Percentiles rank a stretch among this genome's conserved stretches.
phyloP scores from a whole-genome alignment of 1,284 basidiomycete genomes.

The Amylostereum areolatum region DNA sequence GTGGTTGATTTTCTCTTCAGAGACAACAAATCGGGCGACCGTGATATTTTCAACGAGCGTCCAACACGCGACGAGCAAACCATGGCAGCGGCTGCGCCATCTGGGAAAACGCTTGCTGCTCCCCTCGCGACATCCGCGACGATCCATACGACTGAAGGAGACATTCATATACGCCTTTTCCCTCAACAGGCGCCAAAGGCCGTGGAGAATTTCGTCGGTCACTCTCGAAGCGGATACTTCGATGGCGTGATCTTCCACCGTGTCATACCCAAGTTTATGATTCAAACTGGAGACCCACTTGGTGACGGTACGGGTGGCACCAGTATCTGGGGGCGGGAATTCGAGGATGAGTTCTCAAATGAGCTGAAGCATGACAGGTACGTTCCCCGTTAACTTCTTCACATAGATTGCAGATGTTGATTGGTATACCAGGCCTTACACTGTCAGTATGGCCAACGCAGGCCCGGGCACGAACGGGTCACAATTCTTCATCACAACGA shows the following conservation, averaged over 20 bases:
- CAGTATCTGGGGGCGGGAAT: conserved; percentile 91
- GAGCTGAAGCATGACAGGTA: conserved; percentile 87
- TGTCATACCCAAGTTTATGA: conserved; percentile 99
- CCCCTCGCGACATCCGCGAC: conserved; percentile 73
- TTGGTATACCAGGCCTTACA: conserved; percentile 67
- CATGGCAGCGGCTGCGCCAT: conserved; percentile 67
- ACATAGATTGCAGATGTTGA: neutral
- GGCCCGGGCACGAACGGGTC: conserved; percentile 92
- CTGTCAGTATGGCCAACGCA: conserved; percentile 99
- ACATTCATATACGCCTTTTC: conserved; percentile 90
- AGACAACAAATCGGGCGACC: conserved; percentile 82
- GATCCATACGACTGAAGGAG: conserved; percentile 94
- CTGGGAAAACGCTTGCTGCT: conserved; percentile 49
- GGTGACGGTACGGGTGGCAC: conserved; percentile 98
- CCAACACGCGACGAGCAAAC: conserved; percentile 96
- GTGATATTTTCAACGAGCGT: conserved; percentile 98
- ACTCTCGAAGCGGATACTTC: conserved; percentile 89
- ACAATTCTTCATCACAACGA: conserved; percentile 99
- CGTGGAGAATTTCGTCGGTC: conserved; percentile 96
- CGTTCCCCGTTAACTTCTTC: conserved; percentile 14
- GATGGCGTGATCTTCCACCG: conserved; percentile 96
- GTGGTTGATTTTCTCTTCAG: conserved; percentile 30
- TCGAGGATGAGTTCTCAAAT: conserved; percentile 94
- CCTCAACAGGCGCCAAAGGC: conserved; percentile 90
- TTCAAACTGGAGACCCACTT: conserved; percentile 96